These are phyloP conservation scores for Neonothopanus nambi DNA, from an alignment of 1,284 basidiomycete genomes.

Conservation along the genomic window DNA sequence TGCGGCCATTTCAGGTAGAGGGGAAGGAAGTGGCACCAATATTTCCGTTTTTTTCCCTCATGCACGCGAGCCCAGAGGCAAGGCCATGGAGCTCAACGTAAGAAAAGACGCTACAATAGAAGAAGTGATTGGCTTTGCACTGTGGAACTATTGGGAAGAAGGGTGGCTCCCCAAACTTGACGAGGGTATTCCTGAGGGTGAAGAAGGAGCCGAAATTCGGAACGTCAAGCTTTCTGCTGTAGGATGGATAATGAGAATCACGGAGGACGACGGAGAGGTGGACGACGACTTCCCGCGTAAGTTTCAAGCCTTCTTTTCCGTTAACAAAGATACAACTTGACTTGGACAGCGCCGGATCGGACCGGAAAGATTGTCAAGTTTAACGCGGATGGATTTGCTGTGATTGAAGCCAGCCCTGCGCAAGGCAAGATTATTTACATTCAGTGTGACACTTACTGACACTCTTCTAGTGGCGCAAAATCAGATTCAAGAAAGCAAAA, in stretches of 20 bases:
- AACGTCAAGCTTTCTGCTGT: constrained; percentile 68
- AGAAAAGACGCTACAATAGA: constrained; percentile 91
- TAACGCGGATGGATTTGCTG: constrained; percentile 89
- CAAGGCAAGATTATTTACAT: constrained; percentile 60
- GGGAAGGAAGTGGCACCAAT: constrained; percentile 60
- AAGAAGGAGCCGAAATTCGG: constrained; percentile 64
- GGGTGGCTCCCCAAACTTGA: constrained; percentile 78
- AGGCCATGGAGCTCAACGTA: constrained; percentile 67
- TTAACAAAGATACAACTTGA: constrained; percentile 9
- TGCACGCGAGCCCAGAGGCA: constrained; percentile 61
- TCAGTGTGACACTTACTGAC: not conserved
- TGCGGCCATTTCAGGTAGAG: constrained; percentile 74
- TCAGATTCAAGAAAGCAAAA: constrained; percentile 70
- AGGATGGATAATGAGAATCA: constrained; percentile 94
- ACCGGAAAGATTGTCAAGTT: constrained; percentile 86
- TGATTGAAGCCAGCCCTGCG: constrained; percentile 71
- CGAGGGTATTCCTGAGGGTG: constrained; percentile 53
- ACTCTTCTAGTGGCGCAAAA: constrained; percentile 76
- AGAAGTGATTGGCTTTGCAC: constrained; percentile 91
- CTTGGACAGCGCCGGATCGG: constrained; percentile 82
- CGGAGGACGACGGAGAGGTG: constrained; percentile 96
- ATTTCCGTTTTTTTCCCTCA: constrained; percentile 90
- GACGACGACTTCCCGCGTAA: constrained; percentile 97
- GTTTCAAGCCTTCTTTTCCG: constrained; percentile 22
- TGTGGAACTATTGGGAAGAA: constrained; percentile 93